Percentiles rank a stretch among this genome's conserved stretches.
Conservation (phyloP, 106 monocot genomes). For the Alisma plantagoaquatica region DNA sequence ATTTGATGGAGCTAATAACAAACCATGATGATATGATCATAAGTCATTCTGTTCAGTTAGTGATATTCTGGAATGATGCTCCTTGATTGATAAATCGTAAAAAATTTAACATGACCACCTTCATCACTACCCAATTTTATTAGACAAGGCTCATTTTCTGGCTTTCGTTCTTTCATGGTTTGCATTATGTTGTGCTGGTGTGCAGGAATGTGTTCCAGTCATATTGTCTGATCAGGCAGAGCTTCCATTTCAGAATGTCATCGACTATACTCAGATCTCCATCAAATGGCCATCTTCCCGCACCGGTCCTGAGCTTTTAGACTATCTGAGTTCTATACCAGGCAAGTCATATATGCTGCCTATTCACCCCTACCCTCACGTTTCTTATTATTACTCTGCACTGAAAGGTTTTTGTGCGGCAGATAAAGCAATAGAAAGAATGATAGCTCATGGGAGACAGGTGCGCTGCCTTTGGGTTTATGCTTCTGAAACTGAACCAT, state of each 20-base stretch:
- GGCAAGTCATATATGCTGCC: no score
- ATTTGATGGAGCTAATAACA: no score
- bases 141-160: no score
- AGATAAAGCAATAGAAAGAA: constrained; percentile 75
- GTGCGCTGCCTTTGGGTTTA: constrained; percentile 87
- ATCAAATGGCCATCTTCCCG: constrained; percentile 92
- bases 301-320: constrained; percentile 52
- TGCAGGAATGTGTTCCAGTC: constrained; percentile 94
- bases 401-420: background rate
- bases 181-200: no score
- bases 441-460: constrained; percentile 57
- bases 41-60: no score
- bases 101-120: no score
- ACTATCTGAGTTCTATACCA: constrained; percentile 78
- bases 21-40: no score
- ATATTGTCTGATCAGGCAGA: constrained; percentile 92
- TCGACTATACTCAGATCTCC: constrained; percentile 73
- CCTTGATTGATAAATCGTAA: no score
- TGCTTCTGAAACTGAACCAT: constrained; percentile 56
- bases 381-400: background rate
- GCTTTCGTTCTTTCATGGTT: no score
- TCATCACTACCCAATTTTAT: no score
- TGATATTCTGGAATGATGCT: no score
- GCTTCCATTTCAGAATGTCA: constrained; percentile 92
- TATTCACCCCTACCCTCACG: no score